phyloP scores from a whole-genome alignment of 176 grass and related monocot genomes.

The Miscanthus lutarioriparius region DNA sequence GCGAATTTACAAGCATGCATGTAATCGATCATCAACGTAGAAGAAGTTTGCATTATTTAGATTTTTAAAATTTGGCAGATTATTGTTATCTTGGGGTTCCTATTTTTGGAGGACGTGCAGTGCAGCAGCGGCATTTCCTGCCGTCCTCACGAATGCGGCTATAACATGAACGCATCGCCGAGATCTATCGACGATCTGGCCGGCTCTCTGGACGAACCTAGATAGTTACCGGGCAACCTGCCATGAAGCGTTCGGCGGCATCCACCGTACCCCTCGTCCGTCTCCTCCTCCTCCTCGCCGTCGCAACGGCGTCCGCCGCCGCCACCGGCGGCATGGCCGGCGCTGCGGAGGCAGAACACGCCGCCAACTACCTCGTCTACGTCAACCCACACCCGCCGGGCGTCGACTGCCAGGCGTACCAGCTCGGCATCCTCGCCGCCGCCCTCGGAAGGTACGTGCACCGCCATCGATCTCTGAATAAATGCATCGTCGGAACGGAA shows the following conservation, averaged over 20 bases:
- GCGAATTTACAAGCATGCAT: too few species aligned
- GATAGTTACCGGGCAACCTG: not conserved
- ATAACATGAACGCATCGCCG: not conserved
- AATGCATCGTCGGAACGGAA: too few species aligned
- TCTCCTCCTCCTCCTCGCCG: not conserved
- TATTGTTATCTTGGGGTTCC: not conserved
- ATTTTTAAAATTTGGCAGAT: not conserved
- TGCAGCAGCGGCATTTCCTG: not conserved
- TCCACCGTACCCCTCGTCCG: not conserved
- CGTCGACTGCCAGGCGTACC: constrained; percentile 30
- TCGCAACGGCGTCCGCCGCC: not conserved
- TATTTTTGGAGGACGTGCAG: not conserved
- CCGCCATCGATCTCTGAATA: not conserved
- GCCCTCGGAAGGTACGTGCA: constrained; percentile 37
- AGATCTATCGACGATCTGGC: not conserved
- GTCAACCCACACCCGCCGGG: constrained; percentile 27
- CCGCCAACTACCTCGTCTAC: constrained; percentile 36
- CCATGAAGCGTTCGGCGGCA: constrained; percentile 11
- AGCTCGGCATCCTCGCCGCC: constrained; percentile 50
- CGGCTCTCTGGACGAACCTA: not conserved
- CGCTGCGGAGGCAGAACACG: not conserved
- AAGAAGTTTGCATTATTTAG: not conserved
- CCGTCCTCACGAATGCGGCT: not conserved
- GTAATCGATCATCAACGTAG: not conserved
- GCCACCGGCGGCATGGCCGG: not conserved